phyloP scores from a whole-genome alignment of 1,139 yeast genomes.

The Saccharomyces hybrid region DNA sequence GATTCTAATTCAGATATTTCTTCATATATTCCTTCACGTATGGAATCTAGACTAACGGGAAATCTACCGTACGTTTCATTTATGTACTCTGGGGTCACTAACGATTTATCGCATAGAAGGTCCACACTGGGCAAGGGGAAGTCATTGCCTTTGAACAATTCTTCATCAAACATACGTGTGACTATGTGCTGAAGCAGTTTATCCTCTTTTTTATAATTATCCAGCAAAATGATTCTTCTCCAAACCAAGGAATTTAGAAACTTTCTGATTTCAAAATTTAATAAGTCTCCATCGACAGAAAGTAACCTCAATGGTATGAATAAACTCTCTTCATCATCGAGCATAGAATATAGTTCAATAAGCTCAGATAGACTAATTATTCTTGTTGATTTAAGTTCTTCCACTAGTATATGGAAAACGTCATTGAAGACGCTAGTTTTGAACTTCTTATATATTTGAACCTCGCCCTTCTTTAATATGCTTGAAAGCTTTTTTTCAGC shows the following conservation, averaged over 20 bases:
- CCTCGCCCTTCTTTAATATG: slow-evolving; percentile 30
- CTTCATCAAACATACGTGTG: slow-evolving; percentile 30
- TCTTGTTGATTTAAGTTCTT: slow-evolving; percentile 20
- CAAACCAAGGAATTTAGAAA: slow-evolving; percentile 41
- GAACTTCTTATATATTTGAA: slow-evolving; percentile 14
- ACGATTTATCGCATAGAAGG: slow-evolving; percentile 13
- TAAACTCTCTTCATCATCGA: slow-evolving; percentile 36
- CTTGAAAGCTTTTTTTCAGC: slow-evolving; percentile 41
- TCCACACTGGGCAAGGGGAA: slow-evolving; percentile 28
- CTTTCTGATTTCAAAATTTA: slow-evolving; percentile 30
- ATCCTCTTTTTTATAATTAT: slow-evolving; percentile 46
- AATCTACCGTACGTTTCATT: slow-evolving; percentile 21
- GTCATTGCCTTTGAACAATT: slow-evolving; percentile 22
- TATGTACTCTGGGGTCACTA: slow-evolving; percentile 16
- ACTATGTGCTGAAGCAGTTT: slow-evolving; percentile 46
- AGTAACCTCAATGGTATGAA: slow-evolving; percentile 39
- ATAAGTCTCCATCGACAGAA: slow-evolving; percentile 29
- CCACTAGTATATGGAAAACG: slow-evolving; percentile 13
- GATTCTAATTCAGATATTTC: background rate
- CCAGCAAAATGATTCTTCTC: slow-evolving; percentile 51
- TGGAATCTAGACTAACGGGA: slow-evolving; percentile 17
- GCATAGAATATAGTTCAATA: slow-evolving; percentile 50
- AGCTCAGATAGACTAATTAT: slow-evolving; percentile 32
- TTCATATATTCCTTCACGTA: slow-evolving; percentile 7
- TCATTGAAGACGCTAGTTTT: slow-evolving; percentile 11